These are phyloP conservation scores for Botrytis sinoallii DNA, from an alignment of 2,329 filamentous ascomycete genomes.

Conservation along the genomic window DNA sequence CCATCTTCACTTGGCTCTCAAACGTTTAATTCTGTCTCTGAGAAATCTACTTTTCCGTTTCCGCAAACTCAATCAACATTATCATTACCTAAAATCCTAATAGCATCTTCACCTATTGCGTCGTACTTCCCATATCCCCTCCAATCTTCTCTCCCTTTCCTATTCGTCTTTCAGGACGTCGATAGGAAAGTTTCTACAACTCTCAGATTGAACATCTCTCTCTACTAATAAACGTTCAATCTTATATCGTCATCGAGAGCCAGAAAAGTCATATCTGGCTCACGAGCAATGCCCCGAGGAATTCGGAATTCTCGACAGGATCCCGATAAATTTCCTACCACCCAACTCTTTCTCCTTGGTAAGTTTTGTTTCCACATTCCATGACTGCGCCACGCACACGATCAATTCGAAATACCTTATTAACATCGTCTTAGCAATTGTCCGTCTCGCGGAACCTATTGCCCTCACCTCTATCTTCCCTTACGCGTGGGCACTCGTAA, in stretches of 20 bases:
- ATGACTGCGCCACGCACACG: constrained; percentile 8
- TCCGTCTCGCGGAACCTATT: constrained; percentile 88
- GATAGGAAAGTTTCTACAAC: neutral
- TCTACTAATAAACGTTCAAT: neutral
- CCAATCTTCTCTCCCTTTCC: neutral
- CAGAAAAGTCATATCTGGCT: constrained; percentile 28
- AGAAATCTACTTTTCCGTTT: neutral
- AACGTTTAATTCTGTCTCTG: neutral
- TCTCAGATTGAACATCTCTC: neutral
- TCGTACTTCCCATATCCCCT: neutral
- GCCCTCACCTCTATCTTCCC: constrained; percentile 91
- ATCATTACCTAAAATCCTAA: neutral
- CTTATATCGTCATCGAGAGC: neutral
- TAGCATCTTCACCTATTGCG: neutral
- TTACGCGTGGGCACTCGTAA: constrained; percentile 82
- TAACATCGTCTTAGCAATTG: constrained; percentile 63
- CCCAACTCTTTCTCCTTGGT: constrained; percentile 84
- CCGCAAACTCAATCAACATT: neutral
- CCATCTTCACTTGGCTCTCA: neutral
- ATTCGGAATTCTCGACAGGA: constrained; percentile 46
- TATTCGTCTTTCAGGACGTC: neutral
- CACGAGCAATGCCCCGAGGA: constrained; percentile 33
- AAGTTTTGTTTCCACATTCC: constrained; percentile 39
- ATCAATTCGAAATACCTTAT: neutral
- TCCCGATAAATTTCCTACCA: constrained; percentile 72